Evolutionary conservation across 1,284 basidiomycete species (phyloP).

Genomic region (Hymenochaete sp.): DNA sequence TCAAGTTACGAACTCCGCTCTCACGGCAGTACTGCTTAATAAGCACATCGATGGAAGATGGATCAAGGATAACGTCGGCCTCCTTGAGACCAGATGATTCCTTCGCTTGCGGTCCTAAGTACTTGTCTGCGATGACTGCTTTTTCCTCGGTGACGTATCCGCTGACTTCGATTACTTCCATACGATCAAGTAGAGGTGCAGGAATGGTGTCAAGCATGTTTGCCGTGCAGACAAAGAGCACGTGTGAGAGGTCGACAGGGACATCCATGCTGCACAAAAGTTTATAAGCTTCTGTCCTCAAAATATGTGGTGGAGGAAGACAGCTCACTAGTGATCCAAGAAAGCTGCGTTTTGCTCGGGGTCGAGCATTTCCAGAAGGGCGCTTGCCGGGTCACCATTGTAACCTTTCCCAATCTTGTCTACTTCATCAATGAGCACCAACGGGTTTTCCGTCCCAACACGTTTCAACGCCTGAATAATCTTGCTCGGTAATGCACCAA

Average conservation of each 20-base stretch:
- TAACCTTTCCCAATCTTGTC: constrained; percentile 97
- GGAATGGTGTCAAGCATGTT: constrained; percentile 96
- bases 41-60: constrained; percentile 77
- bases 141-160: constrained; percentile 98
- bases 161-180: constrained; percentile 96
- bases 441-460: constrained; percentile 93
- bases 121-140: constrained; percentile 83
- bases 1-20: constrained; percentile 89
- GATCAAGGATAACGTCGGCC: constrained; percentile 72
- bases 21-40: constrained; percentile 98
- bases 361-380: constrained; percentile 94
- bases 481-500: constrained; percentile 94
- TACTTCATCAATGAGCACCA: constrained; percentile 95
- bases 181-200: constrained; percentile 90
- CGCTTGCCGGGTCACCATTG: constrained; percentile 93
- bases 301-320: neutral
- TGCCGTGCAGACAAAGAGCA: constrained; percentile 96
- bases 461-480: constrained; percentile 97
- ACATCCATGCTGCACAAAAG: constrained; percentile 73
- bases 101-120: constrained; percentile 92
- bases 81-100: constrained; percentile 82
- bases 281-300: neutral
- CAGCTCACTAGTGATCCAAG: constrained; percentile 85
- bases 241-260: constrained; percentile 91
- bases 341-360: constrained; percentile 97